Evolutionary conservation across 2,329 filamentous ascomycete genomes (phyloP).

Genomic region (Bisporella sp.): DNA sequence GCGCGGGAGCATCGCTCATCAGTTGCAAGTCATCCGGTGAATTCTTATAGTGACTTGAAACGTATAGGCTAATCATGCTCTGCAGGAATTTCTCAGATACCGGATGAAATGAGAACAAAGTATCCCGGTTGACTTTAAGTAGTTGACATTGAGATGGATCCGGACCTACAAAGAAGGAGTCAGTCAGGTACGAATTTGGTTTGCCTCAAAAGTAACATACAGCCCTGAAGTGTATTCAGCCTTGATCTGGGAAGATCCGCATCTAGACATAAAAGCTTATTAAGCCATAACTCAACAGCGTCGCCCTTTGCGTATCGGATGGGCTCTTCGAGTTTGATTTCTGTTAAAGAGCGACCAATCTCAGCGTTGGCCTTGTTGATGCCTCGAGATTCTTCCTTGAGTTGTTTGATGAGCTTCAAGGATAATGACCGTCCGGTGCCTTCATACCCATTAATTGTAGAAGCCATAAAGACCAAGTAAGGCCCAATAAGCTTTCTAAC

Average conservation of each 20-base stretch:
- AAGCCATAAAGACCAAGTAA: constrained; percentile 98
- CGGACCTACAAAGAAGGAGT: constrained; percentile 57
- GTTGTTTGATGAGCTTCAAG: constrained; percentile 92
- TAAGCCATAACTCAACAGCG: constrained; percentile 91
- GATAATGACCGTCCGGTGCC: constrained; percentile 92
- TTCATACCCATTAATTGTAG: constrained; percentile 98
- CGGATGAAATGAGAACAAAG: constrained; percentile 94
- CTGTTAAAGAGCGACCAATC: constrained; percentile 72
- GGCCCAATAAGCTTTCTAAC: constrained; percentile 93
- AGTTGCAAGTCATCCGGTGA: constrained; percentile 96
- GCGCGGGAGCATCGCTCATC: constrained; percentile 95
- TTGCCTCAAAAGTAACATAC: neutral
- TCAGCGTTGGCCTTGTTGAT: constrained; percentile 50
- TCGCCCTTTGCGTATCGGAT: constrained; percentile 93
- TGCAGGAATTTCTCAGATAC: constrained; percentile 96
- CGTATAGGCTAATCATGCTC: constrained; percentile 96
- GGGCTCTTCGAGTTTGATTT: constrained; percentile 88
- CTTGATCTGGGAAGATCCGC: constrained; percentile 71
- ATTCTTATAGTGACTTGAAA: constrained; percentile 97
- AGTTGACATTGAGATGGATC: constrained; percentile 89
- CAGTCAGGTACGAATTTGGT: constrained; percentile 5
- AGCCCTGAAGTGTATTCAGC: constrained; percentile 24
- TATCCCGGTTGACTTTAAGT: constrained; percentile 91
- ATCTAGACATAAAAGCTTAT: constrained; percentile 87
- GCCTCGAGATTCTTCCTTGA: constrained; percentile 82